A percentile compares a stretch with the other conserved stretches of the same genome.
These are phyloP conservation scores for Acrocalymma vagum DNA, from an alignment of 2,329 filamentous ascomycete species.

Conservation along the genomic window DNA sequence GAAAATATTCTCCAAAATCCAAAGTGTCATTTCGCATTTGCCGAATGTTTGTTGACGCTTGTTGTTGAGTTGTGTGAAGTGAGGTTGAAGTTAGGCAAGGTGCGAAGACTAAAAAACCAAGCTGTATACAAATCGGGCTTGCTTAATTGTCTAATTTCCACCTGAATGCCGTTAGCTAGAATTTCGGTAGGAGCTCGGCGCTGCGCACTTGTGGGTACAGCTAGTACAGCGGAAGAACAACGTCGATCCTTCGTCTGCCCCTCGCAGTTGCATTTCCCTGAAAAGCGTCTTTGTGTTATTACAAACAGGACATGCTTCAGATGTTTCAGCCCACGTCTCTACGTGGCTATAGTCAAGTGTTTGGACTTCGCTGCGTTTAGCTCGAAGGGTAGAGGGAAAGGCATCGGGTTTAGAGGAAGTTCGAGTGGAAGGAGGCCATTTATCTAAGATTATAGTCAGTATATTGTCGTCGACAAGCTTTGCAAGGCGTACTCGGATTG, in stretches of 20 bases:
- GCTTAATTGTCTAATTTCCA: too few relatives aligned
- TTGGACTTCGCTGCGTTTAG: constrained; percentile 2
- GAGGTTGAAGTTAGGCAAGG: too few relatives aligned
- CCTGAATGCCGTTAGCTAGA: too few relatives aligned
- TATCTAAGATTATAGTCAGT: not conserved
- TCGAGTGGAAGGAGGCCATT: constrained; percentile 5
- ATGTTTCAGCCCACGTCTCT: constrained; percentile 1
- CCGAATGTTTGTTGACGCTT: too few relatives aligned
- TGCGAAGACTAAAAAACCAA: too few relatives aligned
- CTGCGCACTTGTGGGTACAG: constrained; percentile 3
- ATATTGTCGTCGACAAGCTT: not conserved
- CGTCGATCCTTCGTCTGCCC: constrained; percentile 4
- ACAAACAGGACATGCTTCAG: constrained; percentile 1
- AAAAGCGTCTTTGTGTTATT: not conserved
- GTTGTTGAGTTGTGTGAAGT: too few relatives aligned
- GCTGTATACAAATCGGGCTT: too few relatives aligned
- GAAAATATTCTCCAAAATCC: too few relatives aligned
- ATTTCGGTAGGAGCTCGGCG: too few relatives aligned
- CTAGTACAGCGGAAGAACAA: constrained; percentile 4
- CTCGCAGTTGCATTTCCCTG: constrained; percentile 1
- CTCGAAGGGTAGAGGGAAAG: constrained; percentile 3
- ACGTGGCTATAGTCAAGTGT: not conserved
- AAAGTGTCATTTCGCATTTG: too few relatives aligned
- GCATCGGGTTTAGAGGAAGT: constrained; percentile 6
- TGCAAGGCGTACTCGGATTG: constrained; percentile 3